Evolutionary conservation across 1,139 yeast species (phyloP).

Genomic region (Diutina mesorugosa): DNA sequence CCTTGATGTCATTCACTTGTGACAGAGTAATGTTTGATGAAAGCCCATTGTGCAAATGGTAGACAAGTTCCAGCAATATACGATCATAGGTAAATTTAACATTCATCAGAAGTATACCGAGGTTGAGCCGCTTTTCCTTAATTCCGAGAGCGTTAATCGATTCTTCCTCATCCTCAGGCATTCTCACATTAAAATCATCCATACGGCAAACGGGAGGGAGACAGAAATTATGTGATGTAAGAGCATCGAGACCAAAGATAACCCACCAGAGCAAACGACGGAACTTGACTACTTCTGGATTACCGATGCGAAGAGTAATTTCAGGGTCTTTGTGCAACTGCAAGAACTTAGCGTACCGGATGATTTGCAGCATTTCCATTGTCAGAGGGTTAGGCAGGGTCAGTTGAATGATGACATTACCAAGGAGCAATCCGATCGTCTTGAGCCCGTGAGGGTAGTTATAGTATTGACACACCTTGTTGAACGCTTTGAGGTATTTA

Average conservation of each 20-base stretch:
- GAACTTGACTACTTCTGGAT: constrained; percentile 34
- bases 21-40: constrained; percentile 20
- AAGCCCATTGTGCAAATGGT: constrained; percentile 27
- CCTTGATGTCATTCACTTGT: constrained; percentile 32
- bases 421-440: constrained; percentile 31
- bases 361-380: constrained; percentile 35
- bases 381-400: constrained; percentile 44
- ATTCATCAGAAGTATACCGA: constrained; percentile 31
- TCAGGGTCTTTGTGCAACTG: constrained; percentile 50
- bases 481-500: constrained; percentile 32
- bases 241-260: constrained; percentile 44
- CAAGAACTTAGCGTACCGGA: constrained; percentile 39
- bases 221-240: constrained; percentile 45
- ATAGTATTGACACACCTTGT: constrained; percentile 34
- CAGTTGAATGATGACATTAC: constrained; percentile 41
- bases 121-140: constrained; percentile 17
- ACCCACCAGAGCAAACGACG: constrained; percentile 57
- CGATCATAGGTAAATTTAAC: constrained; percentile 41
- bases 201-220: constrained; percentile 42
- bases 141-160: constrained; percentile 14
- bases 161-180: constrained; percentile 38
- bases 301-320: constrained; percentile 31
- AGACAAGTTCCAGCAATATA: constrained; percentile 39
- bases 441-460: constrained; percentile 42
- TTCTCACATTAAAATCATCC: constrained; percentile 43